phyloP scores from a whole-genome alignment of 164 flowering plant species.

The Magnolia kwangsiensis region DNA sequence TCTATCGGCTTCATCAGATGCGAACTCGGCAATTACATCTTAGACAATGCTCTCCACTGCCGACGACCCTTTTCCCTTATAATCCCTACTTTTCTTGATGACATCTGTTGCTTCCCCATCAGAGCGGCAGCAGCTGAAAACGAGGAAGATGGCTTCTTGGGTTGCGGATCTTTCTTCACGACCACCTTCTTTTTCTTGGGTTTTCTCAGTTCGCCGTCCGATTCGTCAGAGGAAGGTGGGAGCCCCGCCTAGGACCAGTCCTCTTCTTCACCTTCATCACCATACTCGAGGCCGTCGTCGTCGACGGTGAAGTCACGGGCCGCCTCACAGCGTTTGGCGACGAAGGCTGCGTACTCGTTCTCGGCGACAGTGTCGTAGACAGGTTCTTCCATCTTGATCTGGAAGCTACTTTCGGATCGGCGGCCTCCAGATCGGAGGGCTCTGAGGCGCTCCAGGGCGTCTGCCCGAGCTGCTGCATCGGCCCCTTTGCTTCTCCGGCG shows the following conservation, averaged over 20 bases:
- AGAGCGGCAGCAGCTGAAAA: slow-evolving; percentile 75
- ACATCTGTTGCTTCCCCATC: slow-evolving; percentile 84
- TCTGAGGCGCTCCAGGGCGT: slow-evolving; percentile 65
- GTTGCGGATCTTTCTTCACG: slow-evolving; percentile 45
- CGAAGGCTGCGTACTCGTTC: slow-evolving; percentile 67
- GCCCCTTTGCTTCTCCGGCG: slow-evolving; percentile 50
- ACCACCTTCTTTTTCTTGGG: slow-evolving; percentile 44
- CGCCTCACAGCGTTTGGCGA: slow-evolving; percentile 70
- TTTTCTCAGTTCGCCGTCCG: slow-evolving; percentile 42
- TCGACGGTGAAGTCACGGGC: slow-evolving; percentile 67
- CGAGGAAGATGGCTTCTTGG: slow-evolving; percentile 44
- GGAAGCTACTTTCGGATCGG: slow-evolving; percentile 44
- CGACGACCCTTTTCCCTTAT: slow-evolving; percentile 34
- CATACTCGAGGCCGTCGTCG: slow-evolving; percentile 78
- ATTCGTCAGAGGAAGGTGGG: slow-evolving; percentile 56
- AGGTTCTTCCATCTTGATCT: slow-evolving; percentile 70
- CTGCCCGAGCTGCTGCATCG: slow-evolving; percentile 36
- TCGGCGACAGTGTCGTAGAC: slow-evolving; percentile 78
- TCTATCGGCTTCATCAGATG: slow-evolving; percentile 84
- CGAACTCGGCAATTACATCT: slow-evolving; percentile 87
- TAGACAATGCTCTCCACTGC: slow-evolving; percentile 68
- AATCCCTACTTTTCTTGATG: slow-evolving; percentile 57
- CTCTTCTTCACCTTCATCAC: slow-evolving; percentile 86
- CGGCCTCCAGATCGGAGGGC: slow-evolving; percentile 54
- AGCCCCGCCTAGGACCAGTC: slow-evolving; percentile 66